Percentiles rank a stretch among this genome's conserved stretches.
Conservation (phyloP, 768 basidiomycete genomes). For the Mycena polygramma region DNA sequence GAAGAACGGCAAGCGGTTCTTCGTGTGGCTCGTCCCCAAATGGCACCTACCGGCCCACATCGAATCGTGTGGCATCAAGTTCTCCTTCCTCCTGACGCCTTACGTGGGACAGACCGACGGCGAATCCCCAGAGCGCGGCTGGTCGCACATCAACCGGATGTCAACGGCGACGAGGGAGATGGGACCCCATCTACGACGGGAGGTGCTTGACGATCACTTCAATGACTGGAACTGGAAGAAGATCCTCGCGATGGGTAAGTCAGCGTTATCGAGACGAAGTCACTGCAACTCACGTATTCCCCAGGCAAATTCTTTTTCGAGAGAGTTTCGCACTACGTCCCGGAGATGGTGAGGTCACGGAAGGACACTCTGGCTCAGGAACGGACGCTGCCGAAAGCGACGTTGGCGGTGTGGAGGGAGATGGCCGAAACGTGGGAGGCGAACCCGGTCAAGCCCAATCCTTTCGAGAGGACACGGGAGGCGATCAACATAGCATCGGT, state of each 20-base stretch:
- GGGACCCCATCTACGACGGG: slow-evolving; percentile 39
- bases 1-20: background rate
- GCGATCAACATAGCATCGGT: background rate
- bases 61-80: slow-evolving; percentile 26
- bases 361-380: slow-evolving; percentile 1
- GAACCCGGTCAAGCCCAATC: background rate
- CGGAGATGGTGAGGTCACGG: background rate
- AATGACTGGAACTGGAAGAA: slow-evolving; percentile 29
- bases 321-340: background rate
- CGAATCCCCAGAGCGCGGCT: slow-evolving; percentile 50
- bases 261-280: background rate
- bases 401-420: background rate
- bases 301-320: background rate
- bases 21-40: slow-evolving; percentile 43
- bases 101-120: slow-evolving; percentile 53
- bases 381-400: background rate
- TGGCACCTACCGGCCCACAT: slow-evolving; percentile 44
- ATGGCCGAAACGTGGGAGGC: background rate
- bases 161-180: slow-evolving; percentile 54
- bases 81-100: slow-evolving; percentile 42
- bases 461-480: background rate
- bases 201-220: slow-evolving; percentile 16
- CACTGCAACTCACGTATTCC: too few relatives aligned
- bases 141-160: slow-evolving; percentile 44
- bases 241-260: slow-evolving; percentile 16